Percentiles rank a stretch among this genome's conserved stretches.
Evolutionary conservation across 352 stramenopile species (phyloP).

Genomic region (Pythium brassicae): DNA sequence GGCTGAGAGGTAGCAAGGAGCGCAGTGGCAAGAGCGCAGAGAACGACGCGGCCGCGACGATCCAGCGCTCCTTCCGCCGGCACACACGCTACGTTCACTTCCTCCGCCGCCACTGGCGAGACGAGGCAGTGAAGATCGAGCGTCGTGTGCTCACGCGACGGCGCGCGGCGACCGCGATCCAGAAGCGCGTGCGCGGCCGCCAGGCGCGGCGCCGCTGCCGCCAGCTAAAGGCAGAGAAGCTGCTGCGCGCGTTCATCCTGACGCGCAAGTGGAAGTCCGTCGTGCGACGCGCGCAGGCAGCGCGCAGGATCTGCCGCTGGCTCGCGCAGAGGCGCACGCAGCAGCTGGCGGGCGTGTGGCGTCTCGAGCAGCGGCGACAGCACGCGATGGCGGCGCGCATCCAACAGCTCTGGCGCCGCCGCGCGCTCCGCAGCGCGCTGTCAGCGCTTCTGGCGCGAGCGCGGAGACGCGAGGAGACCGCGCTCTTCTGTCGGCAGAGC

Average conservation of each 20-base stretch:
- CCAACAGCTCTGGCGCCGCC: constrained; percentile 24
- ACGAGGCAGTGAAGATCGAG: constrained; percentile 28
- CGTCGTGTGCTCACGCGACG: constrained; percentile 16
- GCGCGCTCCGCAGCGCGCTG: constrained; percentile 22
- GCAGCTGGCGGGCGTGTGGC: constrained; percentile 31
- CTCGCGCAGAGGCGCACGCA: constrained; percentile 29
- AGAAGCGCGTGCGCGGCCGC: constrained; percentile 26
- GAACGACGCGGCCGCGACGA: constrained; percentile 3
- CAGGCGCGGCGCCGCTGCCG: constrained; percentile 18
- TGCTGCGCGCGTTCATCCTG: constrained; percentile 23
- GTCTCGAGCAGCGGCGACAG: constrained; percentile 22
- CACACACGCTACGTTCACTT: constrained; percentile 15
- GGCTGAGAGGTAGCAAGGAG: not conserved
- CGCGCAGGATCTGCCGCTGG: constrained; percentile 32
- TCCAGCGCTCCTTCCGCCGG: constrained; percentile 29
- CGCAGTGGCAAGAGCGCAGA: not conserved
- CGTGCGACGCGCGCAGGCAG: constrained; percentile 16
- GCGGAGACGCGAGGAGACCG: constrained; percentile 25
- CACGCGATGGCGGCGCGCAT: constrained; percentile 18
- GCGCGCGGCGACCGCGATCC: constrained; percentile 29
- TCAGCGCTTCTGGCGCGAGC: constrained; percentile 9
- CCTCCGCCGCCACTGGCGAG: constrained; percentile 17
- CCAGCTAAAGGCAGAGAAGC: constrained; percentile 18
- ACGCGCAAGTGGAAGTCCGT: constrained; percentile 33
- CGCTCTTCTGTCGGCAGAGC: constrained; percentile 31